phyloP scores from a whole-genome alignment of 371 early-diverging fungal genomes.

The Zychaea mexicana region DNA sequence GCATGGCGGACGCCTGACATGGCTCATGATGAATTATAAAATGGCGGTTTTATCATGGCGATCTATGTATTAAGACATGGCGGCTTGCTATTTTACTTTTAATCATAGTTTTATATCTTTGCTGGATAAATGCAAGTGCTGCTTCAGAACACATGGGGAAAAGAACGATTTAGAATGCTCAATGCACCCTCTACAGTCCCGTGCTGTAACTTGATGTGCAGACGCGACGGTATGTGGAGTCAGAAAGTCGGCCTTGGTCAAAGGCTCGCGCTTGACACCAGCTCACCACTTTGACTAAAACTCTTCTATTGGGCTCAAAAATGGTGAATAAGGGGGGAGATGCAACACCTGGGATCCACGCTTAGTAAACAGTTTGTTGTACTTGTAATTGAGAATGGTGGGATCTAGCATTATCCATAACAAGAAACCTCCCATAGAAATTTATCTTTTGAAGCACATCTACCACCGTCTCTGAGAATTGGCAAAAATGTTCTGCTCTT shows the following conservation, averaged over 20 bases:
- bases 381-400: neutral
- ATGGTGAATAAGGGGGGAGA: slow-evolving; percentile 19
- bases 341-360: slow-evolving; percentile 12
- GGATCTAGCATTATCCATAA: slow-evolving; percentile 13
- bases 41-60: too few relatives aligned
- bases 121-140: too few relatives aligned
- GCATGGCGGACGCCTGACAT: too few relatives aligned
- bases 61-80: too few relatives aligned
- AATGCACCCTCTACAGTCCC: neutral
- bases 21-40: too few relatives aligned
- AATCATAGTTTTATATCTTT: too few relatives aligned
- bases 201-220: neutral
- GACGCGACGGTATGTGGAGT: neutral
- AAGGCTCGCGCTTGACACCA: neutral
- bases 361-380: neutral
- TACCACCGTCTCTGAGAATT: neutral
- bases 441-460: slow-evolving; percentile 10
- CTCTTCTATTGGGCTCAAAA: slow-evolving; percentile 14
- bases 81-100: too few relatives aligned
- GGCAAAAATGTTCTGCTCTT: slow-evolving; percentile 5
- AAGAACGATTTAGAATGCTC: neutral
- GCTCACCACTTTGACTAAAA: slow-evolving; percentile 5
- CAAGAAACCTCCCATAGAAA: neutral
- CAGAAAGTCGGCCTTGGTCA: slow-evolving; percentile 3
- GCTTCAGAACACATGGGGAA: neutral